These are phyloP conservation scores for Auriscalpium microsporum DNA, from an alignment of 768 basidiomycete genomes.

Conservation along the genomic window DNA sequence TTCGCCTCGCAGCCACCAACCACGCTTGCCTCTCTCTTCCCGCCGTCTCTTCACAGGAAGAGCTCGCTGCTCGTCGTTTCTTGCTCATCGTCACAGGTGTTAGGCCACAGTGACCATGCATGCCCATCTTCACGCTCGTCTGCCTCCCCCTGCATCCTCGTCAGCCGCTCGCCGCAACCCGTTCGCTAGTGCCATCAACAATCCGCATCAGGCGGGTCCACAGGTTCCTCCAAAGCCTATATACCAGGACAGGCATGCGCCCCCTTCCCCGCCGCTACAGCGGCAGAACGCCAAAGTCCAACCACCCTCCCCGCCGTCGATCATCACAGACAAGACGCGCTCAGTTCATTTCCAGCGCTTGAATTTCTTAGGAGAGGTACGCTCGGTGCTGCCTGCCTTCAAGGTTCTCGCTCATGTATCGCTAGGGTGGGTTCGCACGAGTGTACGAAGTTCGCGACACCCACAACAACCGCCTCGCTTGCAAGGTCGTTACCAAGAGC, in stretches of 20 bases:
- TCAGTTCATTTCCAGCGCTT: constrained; percentile 56
- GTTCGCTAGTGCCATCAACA: constrained; percentile 13
- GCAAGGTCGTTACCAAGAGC: constrained; percentile 91
- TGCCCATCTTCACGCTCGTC: constrained; percentile 5
- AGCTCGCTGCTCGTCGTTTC: background rate
- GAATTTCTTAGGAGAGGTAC: constrained; percentile 84
- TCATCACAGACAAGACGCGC: constrained; percentile 60
- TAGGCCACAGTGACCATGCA: constrained; percentile 15
- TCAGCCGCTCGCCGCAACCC: constrained; percentile 12
- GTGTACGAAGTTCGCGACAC: constrained; percentile 90
- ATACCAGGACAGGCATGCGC: background rate
- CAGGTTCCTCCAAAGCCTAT: constrained; percentile 3
- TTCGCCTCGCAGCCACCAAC: too few species aligned
- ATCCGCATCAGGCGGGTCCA: constrained; percentile 2
- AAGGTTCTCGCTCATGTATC: background rate
- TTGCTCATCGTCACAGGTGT: constrained; percentile 10
- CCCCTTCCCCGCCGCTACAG: constrained; percentile 60
- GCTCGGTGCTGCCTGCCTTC: constrained; percentile 19
- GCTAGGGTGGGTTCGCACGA: constrained; percentile 85
- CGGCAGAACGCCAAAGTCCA: constrained; percentile 77
- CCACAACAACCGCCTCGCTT: constrained; percentile 59
- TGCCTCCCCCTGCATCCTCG: constrained; percentile 9
- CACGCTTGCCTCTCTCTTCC: background rate
- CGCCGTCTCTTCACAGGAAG: background rate
- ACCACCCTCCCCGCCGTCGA: constrained; percentile 71